Base-by-base conservation (phyloP, 345 rosid species). In the Excoecaria agallocha region DNA sequence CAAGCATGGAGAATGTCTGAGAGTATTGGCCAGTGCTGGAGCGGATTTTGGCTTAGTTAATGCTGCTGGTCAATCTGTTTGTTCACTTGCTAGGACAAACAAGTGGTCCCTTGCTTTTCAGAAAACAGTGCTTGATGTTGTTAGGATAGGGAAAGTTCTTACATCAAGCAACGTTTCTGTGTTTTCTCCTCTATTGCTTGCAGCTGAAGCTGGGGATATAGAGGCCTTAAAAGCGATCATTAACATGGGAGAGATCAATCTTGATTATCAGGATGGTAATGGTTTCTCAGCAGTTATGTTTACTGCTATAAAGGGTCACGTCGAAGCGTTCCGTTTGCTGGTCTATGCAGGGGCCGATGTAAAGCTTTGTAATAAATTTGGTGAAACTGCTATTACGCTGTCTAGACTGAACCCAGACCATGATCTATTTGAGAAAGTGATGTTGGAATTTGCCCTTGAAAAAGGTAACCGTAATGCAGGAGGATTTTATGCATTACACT, bases 301-400 rank as follows among this genome's bases (percentile, higher is more conserved):
- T 77, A 85, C 96, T n/a, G 98, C 96, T 59, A 69, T 84, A 74
- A 90, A 88, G 20, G 94, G 99, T 24, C 91, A 93, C 39, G 88
- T 90, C 3, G 93, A 91, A 77, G 88, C 87, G 22, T 95, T 95
- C 73, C 88, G 92, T 16, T 54, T 86, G 69, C 82, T 95, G 41
- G 96, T 95, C 61, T 86, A 86, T 50, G 94, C 94, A 0, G 98
- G 98, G 8, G 98, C 98, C 51, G 94, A 95, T 57, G 93, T 95
- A n/a, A 89, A 90, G 85, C 87, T 95, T 5, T 43, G 16, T 3
- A 95, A 90, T 84, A 88, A 87, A 74, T 82, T 84, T 7, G 96
- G 97, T 0, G 85, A 91, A 77, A 91, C 91, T 43, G 98, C 96
- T 24, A 84, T 93, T 43, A 84, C 87, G 30, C 72, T 95, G 38